Evolutionary conservation across 495 filamentous ascomycete species (phyloP).

Genomic region (Talaromyces liani): DNA sequence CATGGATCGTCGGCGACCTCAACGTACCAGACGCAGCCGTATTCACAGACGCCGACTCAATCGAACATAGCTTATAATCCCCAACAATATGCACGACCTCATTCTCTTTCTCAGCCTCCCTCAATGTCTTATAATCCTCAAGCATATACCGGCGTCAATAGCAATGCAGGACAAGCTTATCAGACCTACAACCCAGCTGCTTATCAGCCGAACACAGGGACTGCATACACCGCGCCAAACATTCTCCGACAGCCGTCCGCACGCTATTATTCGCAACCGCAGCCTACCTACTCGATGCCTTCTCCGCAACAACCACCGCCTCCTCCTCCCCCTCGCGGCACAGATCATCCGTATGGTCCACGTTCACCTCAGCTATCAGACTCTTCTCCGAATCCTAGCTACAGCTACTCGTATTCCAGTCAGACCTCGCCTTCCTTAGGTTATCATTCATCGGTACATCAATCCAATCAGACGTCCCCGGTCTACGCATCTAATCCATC

Average conservation of each 20-base stretch:
- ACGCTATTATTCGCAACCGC: constrained; percentile 16
- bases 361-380: constrained; percentile 24
- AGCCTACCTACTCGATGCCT: constrained; percentile 26
- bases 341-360: constrained; percentile 41
- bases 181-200: constrained; percentile 70
- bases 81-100: constrained; percentile 64
- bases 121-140: constrained; percentile 29
- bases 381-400: constrained; percentile 14
- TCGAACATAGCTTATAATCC: constrained; percentile 68
- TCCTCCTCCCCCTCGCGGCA: constrained; percentile 39
- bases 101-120: constrained; percentile 43
- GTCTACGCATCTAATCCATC: constrained; percentile 22
- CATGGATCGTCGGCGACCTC: constrained; percentile 37
- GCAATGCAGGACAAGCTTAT: constrained; percentile 27
- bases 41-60: constrained; percentile 39
- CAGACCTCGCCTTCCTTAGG: constrained; percentile 3
- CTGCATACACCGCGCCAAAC: constrained; percentile 18
- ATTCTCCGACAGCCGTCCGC: constrained; percentile 18
- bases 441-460: constrained; percentile 18
- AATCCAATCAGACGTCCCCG: constrained; percentile 13
- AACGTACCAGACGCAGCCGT: constrained; percentile 47
- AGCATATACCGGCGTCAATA: constrained; percentile 39
- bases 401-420: constrained; percentile 13
- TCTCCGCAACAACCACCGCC: constrained; percentile 26
- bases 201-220: constrained; percentile 38